Conservation (phyloP, 257 asterid species). For the Salvia miltiorrhiza region DNA sequence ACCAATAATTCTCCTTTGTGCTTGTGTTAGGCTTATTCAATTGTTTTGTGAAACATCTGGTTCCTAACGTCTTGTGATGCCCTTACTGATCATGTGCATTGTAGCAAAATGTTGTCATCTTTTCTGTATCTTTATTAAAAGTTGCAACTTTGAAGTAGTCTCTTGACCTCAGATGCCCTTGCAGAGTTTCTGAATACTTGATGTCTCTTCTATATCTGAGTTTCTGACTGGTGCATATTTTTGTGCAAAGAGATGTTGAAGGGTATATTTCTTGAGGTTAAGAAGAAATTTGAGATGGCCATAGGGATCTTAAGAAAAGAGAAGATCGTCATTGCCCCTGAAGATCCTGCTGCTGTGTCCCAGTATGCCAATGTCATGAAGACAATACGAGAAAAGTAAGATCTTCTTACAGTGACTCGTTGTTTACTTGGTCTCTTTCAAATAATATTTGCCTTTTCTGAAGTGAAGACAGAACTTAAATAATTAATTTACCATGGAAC, state of each 20-base stretch:
- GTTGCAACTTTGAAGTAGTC: background rate
- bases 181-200: background rate
- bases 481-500: background rate
- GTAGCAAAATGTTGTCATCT: background rate
- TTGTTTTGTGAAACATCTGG: background rate
- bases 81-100: background rate
- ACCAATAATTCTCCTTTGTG: background rate
- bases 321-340: slow-evolving; percentile 90
- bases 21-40: background rate
- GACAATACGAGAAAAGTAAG: slow-evolving; percentile 84
- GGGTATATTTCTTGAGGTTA: slow-evolving; percentile 84
- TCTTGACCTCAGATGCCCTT: background rate
- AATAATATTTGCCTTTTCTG: background rate
- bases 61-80: background rate
- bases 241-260: slow-evolving; percentile 75
- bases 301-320: slow-evolving; percentile 68
- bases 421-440: background rate
- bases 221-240: slow-evolving; percentile 35
- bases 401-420: slow-evolving; percentile 1
- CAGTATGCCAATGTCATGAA: slow-evolving; percentile 86
- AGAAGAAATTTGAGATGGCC: slow-evolving; percentile 91
- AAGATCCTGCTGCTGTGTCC: slow-evolving; percentile 84
- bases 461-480: background rate
- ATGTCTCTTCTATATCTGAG: slow-evolving; percentile 13
- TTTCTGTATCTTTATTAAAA: background rate